A percentile compares a stretch with the other conserved stretches of the same genome.
Evolutionary conservation across 2,329 filamentous ascomycete species (phyloP).

Genomic region (Chalaropsis ovoidea): DNA sequence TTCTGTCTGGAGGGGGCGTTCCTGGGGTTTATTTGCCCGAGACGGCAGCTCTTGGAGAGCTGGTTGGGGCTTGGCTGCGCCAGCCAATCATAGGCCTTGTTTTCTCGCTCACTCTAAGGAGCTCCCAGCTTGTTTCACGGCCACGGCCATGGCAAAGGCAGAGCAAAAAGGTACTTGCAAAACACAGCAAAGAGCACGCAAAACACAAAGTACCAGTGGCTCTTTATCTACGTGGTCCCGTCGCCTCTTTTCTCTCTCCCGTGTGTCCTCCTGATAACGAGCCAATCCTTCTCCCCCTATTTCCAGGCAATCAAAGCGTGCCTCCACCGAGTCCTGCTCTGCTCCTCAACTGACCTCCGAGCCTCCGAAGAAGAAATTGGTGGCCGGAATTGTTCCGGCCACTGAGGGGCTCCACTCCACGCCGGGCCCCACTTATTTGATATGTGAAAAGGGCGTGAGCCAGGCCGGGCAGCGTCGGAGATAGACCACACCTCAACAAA

Average conservation of each 20-base stretch:
- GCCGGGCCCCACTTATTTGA: constrained; percentile 6
- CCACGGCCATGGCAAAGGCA: not conserved
- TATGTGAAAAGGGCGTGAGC: not conserved
- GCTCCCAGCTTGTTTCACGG: not conserved
- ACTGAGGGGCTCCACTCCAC: constrained; percentile 15
- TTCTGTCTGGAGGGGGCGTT: not conserved
- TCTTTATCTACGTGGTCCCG: not conserved
- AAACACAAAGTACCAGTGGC: not conserved
- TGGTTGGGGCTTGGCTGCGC: not conserved
- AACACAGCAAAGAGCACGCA: not conserved
- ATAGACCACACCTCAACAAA: constrained; percentile 12
- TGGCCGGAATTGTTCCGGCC: constrained; percentile 24
- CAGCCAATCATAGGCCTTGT: not conserved
- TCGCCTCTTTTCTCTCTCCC: not conserved
- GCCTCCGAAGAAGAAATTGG: not conserved
- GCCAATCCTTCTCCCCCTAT: constrained; percentile 6
- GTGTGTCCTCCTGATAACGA: not conserved
- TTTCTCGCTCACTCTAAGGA: not conserved
- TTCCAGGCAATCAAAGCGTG: not conserved
- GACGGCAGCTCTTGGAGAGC: not conserved
- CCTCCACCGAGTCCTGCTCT: not conserved
- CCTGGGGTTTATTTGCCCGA: not conserved
- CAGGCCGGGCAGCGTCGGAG: constrained; percentile 13
- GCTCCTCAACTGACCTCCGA: constrained; percentile 1
- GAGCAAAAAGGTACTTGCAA: not conserved